Conservation (phyloP, 2,329 filamentous ascomycete genomes). For the Laburnicola sp. region DNA sequence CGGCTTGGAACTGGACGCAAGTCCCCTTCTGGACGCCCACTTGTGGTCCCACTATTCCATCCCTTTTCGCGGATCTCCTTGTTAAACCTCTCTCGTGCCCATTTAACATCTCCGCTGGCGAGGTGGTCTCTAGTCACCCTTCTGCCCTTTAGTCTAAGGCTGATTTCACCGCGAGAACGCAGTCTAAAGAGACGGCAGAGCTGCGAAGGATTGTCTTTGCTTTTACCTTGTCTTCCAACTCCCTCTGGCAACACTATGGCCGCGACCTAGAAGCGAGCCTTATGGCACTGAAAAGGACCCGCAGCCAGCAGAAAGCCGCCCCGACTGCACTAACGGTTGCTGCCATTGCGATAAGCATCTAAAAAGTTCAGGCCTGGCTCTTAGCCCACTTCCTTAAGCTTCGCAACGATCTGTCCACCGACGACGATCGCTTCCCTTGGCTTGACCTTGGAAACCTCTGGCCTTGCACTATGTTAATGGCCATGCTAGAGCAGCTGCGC, state of each 20-base stretch:
- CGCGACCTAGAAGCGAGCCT: slow-evolving; percentile 37
- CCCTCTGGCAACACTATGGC: slow-evolving; percentile 44
- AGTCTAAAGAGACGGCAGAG: slow-evolving; percentile 19
- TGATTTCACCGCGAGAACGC: not conserved
- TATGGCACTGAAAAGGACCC: slow-evolving; percentile 29
- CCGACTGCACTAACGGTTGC: slow-evolving; percentile 10
- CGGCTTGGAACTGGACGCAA: slow-evolving; percentile 15
- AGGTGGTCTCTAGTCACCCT: not conserved
- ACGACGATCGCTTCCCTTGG: slow-evolving; percentile 43
- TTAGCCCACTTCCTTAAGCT: slow-evolving; percentile 14
- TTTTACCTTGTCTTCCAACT: slow-evolving; percentile 35
- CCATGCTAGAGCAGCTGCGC: slow-evolving; percentile 54
- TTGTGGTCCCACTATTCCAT: slow-evolving; percentile 14
- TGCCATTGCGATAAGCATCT: slow-evolving; percentile 2
- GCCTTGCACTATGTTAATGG: slow-evolving; percentile 49
- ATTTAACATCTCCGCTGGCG: not conserved
- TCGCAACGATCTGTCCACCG: slow-evolving; percentile 15
- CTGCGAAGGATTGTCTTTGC: slow-evolving; percentile 37
- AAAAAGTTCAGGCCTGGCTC: slow-evolving; percentile 19
- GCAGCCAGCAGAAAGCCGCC: slow-evolving; percentile 7
- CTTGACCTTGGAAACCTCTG: slow-evolving; percentile 47
- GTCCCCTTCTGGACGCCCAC: slow-evolving; percentile 19
- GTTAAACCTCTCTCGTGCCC: slow-evolving; percentile 10
- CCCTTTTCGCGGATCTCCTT: slow-evolving; percentile 16
- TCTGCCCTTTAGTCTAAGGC: not conserved